These are phyloP conservation scores for Keqinozyma sinolaborantium DNA, from an alignment of 1,139 yeast species.

Conservation along the genomic window DNA sequence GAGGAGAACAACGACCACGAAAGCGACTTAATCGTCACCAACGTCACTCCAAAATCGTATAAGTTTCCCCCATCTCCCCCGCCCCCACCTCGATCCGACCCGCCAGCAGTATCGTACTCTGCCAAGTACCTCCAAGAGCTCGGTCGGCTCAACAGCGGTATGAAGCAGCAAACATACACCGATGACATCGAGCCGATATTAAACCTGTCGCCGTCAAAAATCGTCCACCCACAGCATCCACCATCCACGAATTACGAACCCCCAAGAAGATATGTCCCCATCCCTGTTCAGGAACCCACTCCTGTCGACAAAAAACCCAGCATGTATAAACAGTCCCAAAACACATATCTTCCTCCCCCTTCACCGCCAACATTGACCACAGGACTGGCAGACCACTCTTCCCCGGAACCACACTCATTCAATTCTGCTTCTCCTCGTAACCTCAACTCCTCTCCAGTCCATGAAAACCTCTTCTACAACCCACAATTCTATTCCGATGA, in stretches of 20 bases:
- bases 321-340: slow-evolving; percentile 3
- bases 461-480: slow-evolving; percentile 24
- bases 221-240: slow-evolving; percentile 1
- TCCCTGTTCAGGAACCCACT: slow-evolving; percentile 39
- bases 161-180: slow-evolving; percentile 23
- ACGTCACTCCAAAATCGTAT: slow-evolving; percentile 37
- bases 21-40: slow-evolving; percentile 40
- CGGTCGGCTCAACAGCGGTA: slow-evolving; percentile 13
- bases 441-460: slow-evolving; percentile 25
- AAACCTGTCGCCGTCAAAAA: slow-evolving; percentile 3
- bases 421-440: slow-evolving; percentile 26
- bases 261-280: slow-evolving; percentile 31
- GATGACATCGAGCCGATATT: slow-evolving; percentile 42
- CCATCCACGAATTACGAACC: slow-evolving; percentile 6
- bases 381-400: slow-evolving; percentile 37
- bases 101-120: slow-evolving; percentile 30
- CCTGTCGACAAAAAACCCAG: slow-evolving; percentile 9
- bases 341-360: slow-evolving; percentile 29
- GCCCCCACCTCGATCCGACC: slow-evolving; percentile 9
- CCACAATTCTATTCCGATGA: slow-evolving; percentile 40
- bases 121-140: slow-evolving; percentile 44
- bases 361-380: slow-evolving; percentile 38
- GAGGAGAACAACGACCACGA: too few relatives aligned
- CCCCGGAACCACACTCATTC: slow-evolving; percentile 35
- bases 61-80: slow-evolving; percentile 47